phyloP scores from a whole-genome alignment of 805 yeast species.

The Candida nemodendra region DNA sequence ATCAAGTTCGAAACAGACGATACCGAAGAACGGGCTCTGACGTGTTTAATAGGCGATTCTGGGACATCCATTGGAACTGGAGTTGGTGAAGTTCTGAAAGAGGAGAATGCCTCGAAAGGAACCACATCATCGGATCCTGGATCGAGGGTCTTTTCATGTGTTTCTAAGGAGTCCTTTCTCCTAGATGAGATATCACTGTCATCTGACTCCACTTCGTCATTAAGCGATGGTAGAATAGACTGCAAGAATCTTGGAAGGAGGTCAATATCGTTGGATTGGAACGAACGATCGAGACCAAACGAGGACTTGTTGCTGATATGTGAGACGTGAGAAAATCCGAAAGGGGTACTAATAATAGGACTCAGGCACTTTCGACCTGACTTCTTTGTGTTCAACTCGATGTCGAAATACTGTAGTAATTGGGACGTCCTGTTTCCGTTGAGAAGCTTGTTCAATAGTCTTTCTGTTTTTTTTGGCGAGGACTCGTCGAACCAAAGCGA shows the following conservation, averaged over 20 bases:
- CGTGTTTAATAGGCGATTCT: slow-evolving; percentile 8
- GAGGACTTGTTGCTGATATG: slow-evolving; percentile 30
- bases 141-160: slow-evolving; percentile 10
- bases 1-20: slow-evolving; percentile 21
- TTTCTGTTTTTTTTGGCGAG: slow-evolving; percentile 5
- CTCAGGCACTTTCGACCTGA: slow-evolving; percentile 7
- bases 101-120: slow-evolving; percentile 28
- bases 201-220: not conserved
- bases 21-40: slow-evolving; percentile 16
- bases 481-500: slow-evolving; percentile 27
- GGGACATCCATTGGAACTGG: slow-evolving; percentile 4
- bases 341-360: slow-evolving; percentile 32
- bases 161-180: not conserved
- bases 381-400: slow-evolving; percentile 10
- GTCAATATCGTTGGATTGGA: slow-evolving; percentile 16
- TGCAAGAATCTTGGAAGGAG: slow-evolving; percentile 14
- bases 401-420: slow-evolving; percentile 20
- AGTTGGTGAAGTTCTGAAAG: slow-evolving; percentile 33
- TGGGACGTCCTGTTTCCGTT: slow-evolving; percentile 12
- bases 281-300: slow-evolving; percentile 32
- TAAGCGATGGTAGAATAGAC: slow-evolving; percentile 3
- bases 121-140: slow-evolving; percentile 7
- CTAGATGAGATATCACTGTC: slow-evolving; percentile 1
- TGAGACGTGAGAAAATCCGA: slow-evolving; percentile 33
- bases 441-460: slow-evolving; percentile 10